Evolutionary conservation across 495 filamentous ascomycete genomes (phyloP).

Genomic region (Amniculicola lignicola): DNA sequence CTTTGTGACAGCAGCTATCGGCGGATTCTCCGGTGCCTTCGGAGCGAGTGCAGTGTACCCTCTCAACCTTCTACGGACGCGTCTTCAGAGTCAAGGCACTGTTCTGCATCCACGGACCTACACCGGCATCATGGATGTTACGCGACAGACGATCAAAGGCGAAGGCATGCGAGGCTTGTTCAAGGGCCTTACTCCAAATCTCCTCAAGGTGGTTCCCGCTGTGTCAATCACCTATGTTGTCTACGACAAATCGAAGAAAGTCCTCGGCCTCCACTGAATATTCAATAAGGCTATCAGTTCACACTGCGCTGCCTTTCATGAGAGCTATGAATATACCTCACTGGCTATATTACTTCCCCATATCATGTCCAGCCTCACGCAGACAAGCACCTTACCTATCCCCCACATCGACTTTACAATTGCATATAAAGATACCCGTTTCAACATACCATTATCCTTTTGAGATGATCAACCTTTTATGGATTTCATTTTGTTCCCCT

Average conservation of each 20-base stretch:
- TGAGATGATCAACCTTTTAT: neutral
- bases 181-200: conserved; percentile 91
- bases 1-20: conserved; percentile 76
- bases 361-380: no score
- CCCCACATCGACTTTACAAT: neutral
- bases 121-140: conserved; percentile 81
- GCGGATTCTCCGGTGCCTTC: conserved; percentile 84
- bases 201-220: conserved; percentile 94
- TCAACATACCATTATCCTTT: neutral
- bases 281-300: no score
- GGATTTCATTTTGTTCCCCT: neutral
- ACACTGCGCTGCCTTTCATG: no score
- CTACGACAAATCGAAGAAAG: conserved; percentile 89
- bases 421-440: conserved; percentile 24
- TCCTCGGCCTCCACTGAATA: conserved; percentile 64
- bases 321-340: no score
- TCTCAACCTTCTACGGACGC: conserved; percentile 87
- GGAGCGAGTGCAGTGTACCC: conserved; percentile 94
- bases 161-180: conserved; percentile 88
- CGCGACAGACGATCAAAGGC: conserved; percentile 70
- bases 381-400: neutral
- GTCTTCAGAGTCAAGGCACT: conserved; percentile 93
- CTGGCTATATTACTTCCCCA: no score
- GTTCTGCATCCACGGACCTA: conserved; percentile 88
- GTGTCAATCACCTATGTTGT: conserved; percentile 96